Base-by-base conservation (phyloP, 169 alveolate species). In the Plasmodium malariae region DNA sequence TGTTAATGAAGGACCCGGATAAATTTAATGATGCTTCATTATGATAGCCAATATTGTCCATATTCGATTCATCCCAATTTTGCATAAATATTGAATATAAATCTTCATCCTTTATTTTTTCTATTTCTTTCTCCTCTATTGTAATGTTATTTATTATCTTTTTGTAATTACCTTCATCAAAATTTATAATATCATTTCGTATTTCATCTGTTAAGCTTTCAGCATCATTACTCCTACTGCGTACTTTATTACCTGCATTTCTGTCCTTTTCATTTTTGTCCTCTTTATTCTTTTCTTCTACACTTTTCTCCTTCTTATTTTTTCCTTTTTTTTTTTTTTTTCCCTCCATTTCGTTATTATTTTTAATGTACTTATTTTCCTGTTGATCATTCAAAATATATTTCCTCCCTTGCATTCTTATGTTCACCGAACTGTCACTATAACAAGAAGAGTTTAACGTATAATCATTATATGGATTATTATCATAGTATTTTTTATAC, bases 71-170 rank as follows among this genome's bases (percentile, higher is more conserved):
- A 0, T 71, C 57, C 92, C 92, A 86, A 26, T 86, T 70, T 21
- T 86, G 87, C 92, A 86, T 70, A 86, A 86, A 86, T 70, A 86
- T 86, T 21, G 92, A 54, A 70, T 86, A 86, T 36, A 86, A 34
- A 30, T 86, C 92, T 11, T 86, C 92, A 1, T 86, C 92, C 70
- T 86, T 86, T 6, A 86, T 86, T 69, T 86, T 69, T 51, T 68
- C 92, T 4, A 86, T 86, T 65, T 69, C 92, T 59, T 86, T 86
- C 24, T 86, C 87, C 24, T 86, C 92, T 49, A 70, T 86, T 1
- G 87, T 40, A 24, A 86, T 70, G 59, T 86, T 72, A 14, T 72
- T 86, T 69, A 86, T 70, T 28, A 86, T 28, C 12, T 70, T 86
- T 34, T 86, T 86, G 51, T 86, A 86, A n/a, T 70, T 71, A 11